These are phyloP conservation scores for Apophysomyces elegans DNA, from an alignment of 371 early-diverging fungal genomes.

Conservation along the genomic window DNA sequence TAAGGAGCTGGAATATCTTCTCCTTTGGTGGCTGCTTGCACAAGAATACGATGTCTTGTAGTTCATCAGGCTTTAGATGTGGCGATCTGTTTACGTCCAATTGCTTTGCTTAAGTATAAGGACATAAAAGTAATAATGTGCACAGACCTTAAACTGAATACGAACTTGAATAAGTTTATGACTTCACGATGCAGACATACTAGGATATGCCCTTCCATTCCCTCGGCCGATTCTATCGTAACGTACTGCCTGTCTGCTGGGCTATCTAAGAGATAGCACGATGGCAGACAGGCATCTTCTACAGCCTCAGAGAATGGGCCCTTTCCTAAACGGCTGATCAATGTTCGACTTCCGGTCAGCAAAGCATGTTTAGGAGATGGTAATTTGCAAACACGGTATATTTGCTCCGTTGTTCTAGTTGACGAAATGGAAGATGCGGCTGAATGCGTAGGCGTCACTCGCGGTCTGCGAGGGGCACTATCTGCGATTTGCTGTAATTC, in stretches of 20 bases:
- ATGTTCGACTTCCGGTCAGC: slow-evolving; percentile 34
- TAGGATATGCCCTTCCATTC: slow-evolving; percentile 43
- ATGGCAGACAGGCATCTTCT: slow-evolving; percentile 40
- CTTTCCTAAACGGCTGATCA: slow-evolving; percentile 37
- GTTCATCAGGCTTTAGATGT: slow-evolving; percentile 36
- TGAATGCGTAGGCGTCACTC: neutral
- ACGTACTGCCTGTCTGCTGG: slow-evolving; percentile 35
- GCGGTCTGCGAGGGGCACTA: neutral
- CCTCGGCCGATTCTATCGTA: slow-evolving; percentile 37
- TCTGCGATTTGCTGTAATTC: neutral
- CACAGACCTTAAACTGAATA: slow-evolving; percentile 46
- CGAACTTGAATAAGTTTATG: slow-evolving; percentile 51
- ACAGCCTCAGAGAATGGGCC: slow-evolving; percentile 23
- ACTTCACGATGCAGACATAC: slow-evolving; percentile 53
- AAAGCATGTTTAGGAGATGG: slow-evolving; percentile 33
- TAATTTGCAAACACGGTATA: slow-evolving; percentile 22
- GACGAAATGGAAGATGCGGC: neutral
- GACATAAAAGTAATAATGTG: no score
- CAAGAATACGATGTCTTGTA: slow-evolving; percentile 61
- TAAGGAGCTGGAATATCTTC: slow-evolving; percentile 52
- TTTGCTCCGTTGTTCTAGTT: neutral
- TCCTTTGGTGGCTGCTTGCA: slow-evolving; percentile 43
- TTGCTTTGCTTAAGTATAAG: no score
- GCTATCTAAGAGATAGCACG: slow-evolving; percentile 52
- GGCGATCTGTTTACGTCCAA: slow-evolving; percentile 35